Base-by-base conservation (phyloP, 768 basidiomycete species). In the Hebeloma cylindrosporum region DNA sequence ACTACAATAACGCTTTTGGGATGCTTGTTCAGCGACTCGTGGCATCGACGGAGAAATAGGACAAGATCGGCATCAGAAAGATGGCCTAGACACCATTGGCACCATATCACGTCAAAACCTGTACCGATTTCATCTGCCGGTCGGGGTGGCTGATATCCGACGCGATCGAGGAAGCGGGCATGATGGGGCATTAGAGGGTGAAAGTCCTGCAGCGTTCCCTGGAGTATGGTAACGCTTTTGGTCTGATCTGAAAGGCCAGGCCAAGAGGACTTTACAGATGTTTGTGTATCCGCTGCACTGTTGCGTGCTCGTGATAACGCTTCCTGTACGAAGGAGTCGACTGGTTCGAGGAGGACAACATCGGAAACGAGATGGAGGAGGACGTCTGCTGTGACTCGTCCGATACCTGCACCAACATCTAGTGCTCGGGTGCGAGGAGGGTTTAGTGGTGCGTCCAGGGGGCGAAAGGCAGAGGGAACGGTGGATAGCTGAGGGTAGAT, bases 11-110 rank as follows among this genome's bases (percentile, higher is more conserved):
- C 48, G 43, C 85, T 82, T 30, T 64, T 66, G 3, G 60, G 63
- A 25, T 66, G 60, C 36, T 65, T 63, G 34, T 60, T 63, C 45
- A 97, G 61, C 0, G 91, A 80, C 2, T 65, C 67, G 35, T 74
- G 72, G 49, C 83, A 75, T 35, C 82, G 72, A 53, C 73, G 69
- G 52, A 97, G 74, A 68, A 97, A 97, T 2, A 68, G 63, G 20
- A 91, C 75, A 17, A 97, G 77, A 60, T 95, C 88, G 6, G 61
- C 58, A 60, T 94, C 83, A 43, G 73, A 78, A 46, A 96, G 73
- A 69, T 94, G 89, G 2, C 91, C 89, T 11, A 97, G 75, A 69
- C 94, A 95, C 95, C 95, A 98, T 63, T 99, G 95, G 57, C 90
- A 91, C 94, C 91, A 93, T 45, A 95, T 78, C 41, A 93, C 78